Evolutionary conservation across 2,329 filamentous ascomycete species (phyloP), one percentile per base, ranked within the genome.

Genomic region (Hymenoscyphus fructigenus): DNA sequence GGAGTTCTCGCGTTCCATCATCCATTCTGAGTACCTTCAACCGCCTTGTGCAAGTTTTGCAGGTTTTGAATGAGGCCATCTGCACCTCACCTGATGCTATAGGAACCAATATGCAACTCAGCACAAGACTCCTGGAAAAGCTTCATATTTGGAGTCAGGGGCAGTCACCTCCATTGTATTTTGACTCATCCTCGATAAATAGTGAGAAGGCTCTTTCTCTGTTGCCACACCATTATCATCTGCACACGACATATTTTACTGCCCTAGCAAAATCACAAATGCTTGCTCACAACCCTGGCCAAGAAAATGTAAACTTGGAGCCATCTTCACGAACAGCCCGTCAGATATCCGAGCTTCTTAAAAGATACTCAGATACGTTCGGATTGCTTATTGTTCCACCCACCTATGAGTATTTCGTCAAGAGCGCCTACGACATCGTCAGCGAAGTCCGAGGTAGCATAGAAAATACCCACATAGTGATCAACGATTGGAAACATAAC

Each of bases 331-430:
- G 76, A 58, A 76, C 76, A 59, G 76, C 76, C 3, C 74, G 76
- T 55, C 73, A 76, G 14, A 68, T 78, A 5, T 68, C 77, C 12
- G 71, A 75, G 29, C 70, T 79, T 50, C 68, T 80, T 9, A 76
- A 76, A 38, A 68, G 70, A 66, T 75, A 78, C 65, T 71, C 81
- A 73, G 77, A 80, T 47, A 76, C 72, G 17, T 79, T 78, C 66
- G 78, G 78, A 34, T 76, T 76, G 63, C 78, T 72, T 41, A 79
- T 75, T 59, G 77, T 71, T 60, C 77, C 68, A 67, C 79, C 75
- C 63, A 83, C 75, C 0, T 79, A 79, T 62, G 78, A 78, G 26
- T 76, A 77, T 67, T 75, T 78, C 28, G 70, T 79, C 32, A 76
- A 73, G 47, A 74, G 74, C 62, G 75, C 75, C 17, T 72, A 76